These are phyloP conservation scores for Neurospora sp. DNA, from an alignment of 495 filamentous ascomycete genomes.

Conservation along the genomic window DNA sequence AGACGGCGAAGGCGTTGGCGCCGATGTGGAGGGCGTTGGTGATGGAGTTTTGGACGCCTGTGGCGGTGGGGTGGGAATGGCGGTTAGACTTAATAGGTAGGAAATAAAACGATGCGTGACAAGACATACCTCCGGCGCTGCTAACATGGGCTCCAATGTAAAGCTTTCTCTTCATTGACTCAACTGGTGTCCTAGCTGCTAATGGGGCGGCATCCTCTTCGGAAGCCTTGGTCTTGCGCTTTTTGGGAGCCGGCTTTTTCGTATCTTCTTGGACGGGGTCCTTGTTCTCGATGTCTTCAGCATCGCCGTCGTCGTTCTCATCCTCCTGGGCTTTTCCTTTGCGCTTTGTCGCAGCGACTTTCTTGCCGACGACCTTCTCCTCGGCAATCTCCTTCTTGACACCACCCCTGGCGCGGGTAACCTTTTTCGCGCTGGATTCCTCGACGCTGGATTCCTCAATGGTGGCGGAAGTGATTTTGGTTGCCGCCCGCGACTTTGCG, in stretches of 20 bases:
- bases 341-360: constrained; percentile 21
- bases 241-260: constrained; percentile 28
- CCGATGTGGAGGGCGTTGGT: constrained; percentile 72
- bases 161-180: constrained; percentile 54
- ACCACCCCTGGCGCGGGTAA: background rate
- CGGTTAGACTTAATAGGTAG: background rate
- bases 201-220: constrained; percentile 50
- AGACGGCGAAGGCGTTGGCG: constrained; percentile 86
- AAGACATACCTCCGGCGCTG: constrained; percentile 61
- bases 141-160: constrained; percentile 89
- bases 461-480: background rate
- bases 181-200: constrained; percentile 51
- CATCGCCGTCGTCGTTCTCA: constrained; percentile 2
- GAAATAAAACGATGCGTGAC: background rate
- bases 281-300: constrained; percentile 11
- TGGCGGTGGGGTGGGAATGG: background rate
- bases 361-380: constrained; percentile 5
- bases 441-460: background rate
- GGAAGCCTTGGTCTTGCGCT: constrained; percentile 38
- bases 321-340: constrained; percentile 23
- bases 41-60: constrained; percentile 82
- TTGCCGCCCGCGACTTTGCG: background rate
- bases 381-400: constrained; percentile 1
- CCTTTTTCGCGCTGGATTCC: background rate
- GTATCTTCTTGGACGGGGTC: constrained; percentile 10